Base-by-base conservation (phyloP, 139 green algal genomes). In the Chlamydomonas applanata region DNA sequence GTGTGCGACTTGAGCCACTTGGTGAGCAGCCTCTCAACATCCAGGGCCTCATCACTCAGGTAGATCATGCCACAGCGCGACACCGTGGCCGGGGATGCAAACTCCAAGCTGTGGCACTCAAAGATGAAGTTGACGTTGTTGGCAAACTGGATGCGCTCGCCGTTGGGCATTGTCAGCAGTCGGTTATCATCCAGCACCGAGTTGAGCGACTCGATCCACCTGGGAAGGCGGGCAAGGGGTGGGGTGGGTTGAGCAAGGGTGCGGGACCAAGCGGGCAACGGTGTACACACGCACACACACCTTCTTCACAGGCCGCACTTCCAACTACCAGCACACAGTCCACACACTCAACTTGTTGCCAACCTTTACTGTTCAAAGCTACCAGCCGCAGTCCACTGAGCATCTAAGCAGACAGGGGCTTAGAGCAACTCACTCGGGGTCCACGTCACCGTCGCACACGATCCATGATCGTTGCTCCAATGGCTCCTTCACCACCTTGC, bases 121-220 rank as follows among this genome's bases (percentile, higher is more conserved):
- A 97, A 97, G 32, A 97, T 89, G 71, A 95, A 92, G 81, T 95
- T 96, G 59, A 95, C 83, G 75, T 95, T 94, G 79, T 82, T 83
- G 29, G 81, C 85, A 79, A 97, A 93, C 76, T 94, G 89, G 54
- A 97, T 92, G 75, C 91, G 88, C 85, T 97, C 91, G 29, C 91
- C 91, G 54, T 87, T 94, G 54, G 92, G 91, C 82, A 93, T 88
- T 9, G 92, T 97, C 13, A 97, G 82, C 67, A 97, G 83, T 54
- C 69, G 33, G 82, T 93, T 93, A 77, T 96, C 91, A 56, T 96
- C 91, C 59, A 96, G 83, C 73, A 96, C 91, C 7, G 79, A 91
- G 83, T 97, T 97, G 14, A 97, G 87, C 17, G 86, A 92, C 81
- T 97, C 92, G 46, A 97, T 93, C 92, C 92, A 97, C 65, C 65